Percentiles rank a stretch among this genome's conserved stretches.
Evolutionary conservation across 225 moss, liverwort and hornwort species (phyloP).

Genomic region (Straminergon stramineum): DNA sequence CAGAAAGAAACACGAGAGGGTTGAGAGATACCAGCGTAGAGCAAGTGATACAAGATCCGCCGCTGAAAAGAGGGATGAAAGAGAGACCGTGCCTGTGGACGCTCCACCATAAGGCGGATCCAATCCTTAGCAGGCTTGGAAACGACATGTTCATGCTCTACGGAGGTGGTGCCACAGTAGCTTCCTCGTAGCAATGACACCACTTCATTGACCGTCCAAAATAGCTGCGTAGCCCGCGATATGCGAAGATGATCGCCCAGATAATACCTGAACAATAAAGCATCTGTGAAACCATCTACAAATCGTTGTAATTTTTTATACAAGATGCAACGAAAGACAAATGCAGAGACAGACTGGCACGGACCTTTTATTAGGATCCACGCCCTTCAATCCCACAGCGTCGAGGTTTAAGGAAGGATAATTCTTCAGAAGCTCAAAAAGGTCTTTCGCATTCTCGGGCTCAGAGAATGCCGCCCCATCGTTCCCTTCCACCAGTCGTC

Average conservation of each 20-base stretch:
- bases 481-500: slow-evolving; percentile 42
- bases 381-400: slow-evolving; percentile 46
- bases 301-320: background rate
- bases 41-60: slow-evolving; percentile 45
- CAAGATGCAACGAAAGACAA: background rate
- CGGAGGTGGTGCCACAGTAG: slow-evolving; percentile 41
- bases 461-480: slow-evolving; percentile 22
- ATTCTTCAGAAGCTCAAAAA: slow-evolving; percentile 36
- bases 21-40: slow-evolving; percentile 44
- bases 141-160: slow-evolving; percentile 53
- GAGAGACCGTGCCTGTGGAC: slow-evolving; percentile 48
- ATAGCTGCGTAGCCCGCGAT: slow-evolving; percentile 41
- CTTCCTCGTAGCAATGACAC: slow-evolving; percentile 39
- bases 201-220: slow-evolving; percentile 61
- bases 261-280: slow-evolving; percentile 23
- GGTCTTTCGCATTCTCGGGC: slow-evolving; percentile 49
- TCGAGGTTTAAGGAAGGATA: slow-evolving; percentile 49
- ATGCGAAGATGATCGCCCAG: slow-evolving; percentile 47
- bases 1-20: background rate
- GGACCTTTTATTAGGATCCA: slow-evolving; percentile 48
- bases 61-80: slow-evolving; percentile 41
- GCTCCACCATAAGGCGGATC: slow-evolving; percentile 60
- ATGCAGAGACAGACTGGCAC: background rate
- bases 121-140: slow-evolving; percentile 53
- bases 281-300: background rate